Conservation (phyloP, 1,284 basidiomycete species). For the Erythrobasidium hasegawianum region DNA sequence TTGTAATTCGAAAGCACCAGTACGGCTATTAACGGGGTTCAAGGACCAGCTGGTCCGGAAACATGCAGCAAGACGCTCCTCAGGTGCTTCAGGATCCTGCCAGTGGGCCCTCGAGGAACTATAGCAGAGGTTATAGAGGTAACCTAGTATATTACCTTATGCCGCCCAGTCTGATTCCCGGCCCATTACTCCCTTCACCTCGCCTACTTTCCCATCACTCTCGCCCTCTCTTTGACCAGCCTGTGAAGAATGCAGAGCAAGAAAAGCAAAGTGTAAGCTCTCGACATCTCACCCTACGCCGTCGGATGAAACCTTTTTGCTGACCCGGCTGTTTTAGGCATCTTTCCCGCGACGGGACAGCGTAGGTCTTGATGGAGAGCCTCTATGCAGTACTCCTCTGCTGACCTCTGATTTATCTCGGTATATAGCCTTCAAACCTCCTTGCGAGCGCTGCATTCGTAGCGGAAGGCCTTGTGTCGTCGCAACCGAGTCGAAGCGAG, state of each 20-base stretch:
- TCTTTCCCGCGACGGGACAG: constrained; percentile 2
- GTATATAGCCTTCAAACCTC: neutral
- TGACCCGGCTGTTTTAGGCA: neutral
- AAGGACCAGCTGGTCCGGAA: too few relatives aligned
- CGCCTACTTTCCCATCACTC: too few relatives aligned
- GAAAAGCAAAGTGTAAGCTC: neutral
- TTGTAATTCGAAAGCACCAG: too few relatives aligned
- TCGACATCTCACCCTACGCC: neutral
- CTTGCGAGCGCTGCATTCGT: neutral
- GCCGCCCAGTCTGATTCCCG: too few relatives aligned
- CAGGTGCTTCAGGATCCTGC: too few relatives aligned
- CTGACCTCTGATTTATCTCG: neutral
- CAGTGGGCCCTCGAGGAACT: too few relatives aligned
- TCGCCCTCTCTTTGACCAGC: neutral
- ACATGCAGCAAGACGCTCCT: too few relatives aligned
- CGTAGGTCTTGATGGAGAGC: neutral
- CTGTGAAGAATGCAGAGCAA: constrained; percentile 1
- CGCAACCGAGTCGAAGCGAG: neutral
- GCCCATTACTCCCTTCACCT: too few relatives aligned
- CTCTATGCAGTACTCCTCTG: neutral
- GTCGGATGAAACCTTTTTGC: neutral
- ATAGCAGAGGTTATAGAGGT: too few relatives aligned
- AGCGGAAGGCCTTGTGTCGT: neutral
- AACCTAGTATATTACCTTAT: too few relatives aligned
- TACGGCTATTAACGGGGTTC: too few relatives aligned